Evolutionary conservation across 345 rosid species (phyloP).

Genomic region (Citrus cavaleriei): DNA sequence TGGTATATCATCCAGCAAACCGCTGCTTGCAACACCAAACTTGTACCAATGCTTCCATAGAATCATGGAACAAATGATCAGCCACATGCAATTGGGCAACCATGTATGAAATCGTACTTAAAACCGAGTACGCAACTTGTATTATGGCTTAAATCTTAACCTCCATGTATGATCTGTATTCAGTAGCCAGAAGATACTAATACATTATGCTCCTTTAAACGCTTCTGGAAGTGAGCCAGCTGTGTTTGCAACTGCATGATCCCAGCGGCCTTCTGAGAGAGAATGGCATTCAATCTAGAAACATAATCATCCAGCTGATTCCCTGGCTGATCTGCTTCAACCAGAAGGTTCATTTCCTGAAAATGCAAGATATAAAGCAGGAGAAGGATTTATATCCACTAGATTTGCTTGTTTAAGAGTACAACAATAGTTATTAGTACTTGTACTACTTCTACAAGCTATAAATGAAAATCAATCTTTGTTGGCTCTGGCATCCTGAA

Average conservation of each 20-base stretch:
- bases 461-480: neutral
- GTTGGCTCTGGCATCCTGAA: neutral
- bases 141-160: neutral
- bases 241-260: constrained; percentile 78
- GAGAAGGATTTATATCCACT: neutral
- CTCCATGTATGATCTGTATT: neutral
- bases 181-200: constrained; percentile 72
- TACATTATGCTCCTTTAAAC: constrained; percentile 84
- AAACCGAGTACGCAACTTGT: neutral
- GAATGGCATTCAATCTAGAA: constrained; percentile 63
- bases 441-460: neutral
- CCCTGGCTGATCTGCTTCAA: constrained; percentile 95
- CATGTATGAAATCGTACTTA: neutral
- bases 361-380: neutral
- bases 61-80: constrained; percentile 1
- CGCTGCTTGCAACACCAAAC: neutral
- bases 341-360: constrained; percentile 94
- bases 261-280: constrained; percentile 86
- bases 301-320: constrained; percentile 85
- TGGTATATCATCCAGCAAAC: constrained; percentile 12
- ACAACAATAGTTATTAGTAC: neutral
- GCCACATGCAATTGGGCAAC: neutral
- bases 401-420: neutral
- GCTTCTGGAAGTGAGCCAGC: constrained; percentile 83
- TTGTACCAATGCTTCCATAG: neutral